A percentile compares a stretch with the other conserved stretches of the same genome.
phyloP scores from a whole-genome alignment of 2,329 filamentous ascomycete species.

The Lasiodiplodia theobromae region DNA sequence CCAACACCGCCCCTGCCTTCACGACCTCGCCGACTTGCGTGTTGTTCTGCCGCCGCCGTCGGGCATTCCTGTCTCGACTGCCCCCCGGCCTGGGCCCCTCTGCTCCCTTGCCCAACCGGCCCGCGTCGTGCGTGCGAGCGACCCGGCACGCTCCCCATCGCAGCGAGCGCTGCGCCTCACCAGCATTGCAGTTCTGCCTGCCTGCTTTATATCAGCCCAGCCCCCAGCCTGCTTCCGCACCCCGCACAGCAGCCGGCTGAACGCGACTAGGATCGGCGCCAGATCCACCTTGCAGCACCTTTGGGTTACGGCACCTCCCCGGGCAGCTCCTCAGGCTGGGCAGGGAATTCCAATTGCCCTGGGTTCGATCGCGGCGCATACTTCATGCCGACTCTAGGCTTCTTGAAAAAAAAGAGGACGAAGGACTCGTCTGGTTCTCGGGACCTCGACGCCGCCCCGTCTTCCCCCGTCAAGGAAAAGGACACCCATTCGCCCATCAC shows the following conservation, averaged over 20 bases:
- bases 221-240: constrained; percentile 17
- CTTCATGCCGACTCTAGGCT: constrained; percentile 90
- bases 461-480: constrained; percentile 70
- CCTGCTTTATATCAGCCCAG: constrained; percentile 22
- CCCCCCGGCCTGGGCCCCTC: constrained; percentile 23
- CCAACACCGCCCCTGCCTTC: constrained; percentile 13
- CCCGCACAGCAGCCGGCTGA: constrained; percentile 26
- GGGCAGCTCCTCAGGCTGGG: constrained; percentile 34
- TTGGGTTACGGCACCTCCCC: constrained; percentile 29
- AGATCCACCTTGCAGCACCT: constrained; percentile 31
- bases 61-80: constrained; percentile 21
- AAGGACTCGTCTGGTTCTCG: constrained; percentile 75
- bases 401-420: constrained; percentile 98
- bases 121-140: constrained; percentile 14
- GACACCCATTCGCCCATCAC: constrained; percentile 39
- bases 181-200: constrained; percentile 13
- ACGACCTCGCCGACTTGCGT: constrained; percentile 11
- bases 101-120: constrained; percentile 22
- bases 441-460: constrained; percentile 68
- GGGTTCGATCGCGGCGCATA: constrained; percentile 34
- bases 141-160: constrained; percentile 6
- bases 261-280: constrained; percentile 29
- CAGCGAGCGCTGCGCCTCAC: constrained; percentile 14
- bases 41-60: constrained; percentile 9
- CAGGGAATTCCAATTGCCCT: constrained; percentile 36